Evolutionary conservation across 163 green algal species (phyloP), one percentile per base, ranked within the genome.

Genomic region (Chlamydomonas reinhardtii): DNA sequence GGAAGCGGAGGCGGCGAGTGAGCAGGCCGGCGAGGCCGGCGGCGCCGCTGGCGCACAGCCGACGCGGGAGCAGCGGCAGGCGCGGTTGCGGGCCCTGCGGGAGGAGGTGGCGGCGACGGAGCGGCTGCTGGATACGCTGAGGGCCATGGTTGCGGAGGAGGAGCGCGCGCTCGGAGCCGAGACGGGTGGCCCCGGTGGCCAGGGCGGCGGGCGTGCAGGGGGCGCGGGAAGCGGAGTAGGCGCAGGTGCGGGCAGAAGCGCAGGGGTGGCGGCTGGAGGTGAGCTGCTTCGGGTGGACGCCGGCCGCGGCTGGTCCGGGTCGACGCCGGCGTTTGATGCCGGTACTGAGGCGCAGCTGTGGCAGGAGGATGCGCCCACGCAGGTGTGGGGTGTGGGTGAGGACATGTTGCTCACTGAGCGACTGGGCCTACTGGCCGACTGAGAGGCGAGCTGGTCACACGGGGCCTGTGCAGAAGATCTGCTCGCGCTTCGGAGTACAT

Each of bases 51-150:
- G 16, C 32, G n/a, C 39, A 19, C 2, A 59, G 65, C 24, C 34
- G 8, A 76, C 17, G 9, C 72, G 69, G 12, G 71, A 80, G 68
- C 75, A 81, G 75, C 75, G 66, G n/a, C 43, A 77, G 61, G 59
- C 79, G 4, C 76, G 76, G 20, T 61, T 89, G 71, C 62, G 31
- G 37, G 84, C 76, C 12, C 43, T 89, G 39, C 73, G 69, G n/a
- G 84, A 89, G 59, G 84, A 89, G 70, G 74, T 86, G 48, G 76
- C 84, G 34, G 84, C 84, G 32, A 66, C 71, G 34, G 84, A 86
- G 84, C 56, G 34, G 34, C 35, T 76, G 76, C 52, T 85, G 37
- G 76, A 17, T 52, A 74, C 80, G 15, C 70, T 89, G 61, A 72
- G 59, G 4, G 37, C n/a, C 29, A 82, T 89, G 84, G 84, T 83